Conservation (phyloP, 441 rosid genomes). For the Adansonia madagascariensis region DNA sequence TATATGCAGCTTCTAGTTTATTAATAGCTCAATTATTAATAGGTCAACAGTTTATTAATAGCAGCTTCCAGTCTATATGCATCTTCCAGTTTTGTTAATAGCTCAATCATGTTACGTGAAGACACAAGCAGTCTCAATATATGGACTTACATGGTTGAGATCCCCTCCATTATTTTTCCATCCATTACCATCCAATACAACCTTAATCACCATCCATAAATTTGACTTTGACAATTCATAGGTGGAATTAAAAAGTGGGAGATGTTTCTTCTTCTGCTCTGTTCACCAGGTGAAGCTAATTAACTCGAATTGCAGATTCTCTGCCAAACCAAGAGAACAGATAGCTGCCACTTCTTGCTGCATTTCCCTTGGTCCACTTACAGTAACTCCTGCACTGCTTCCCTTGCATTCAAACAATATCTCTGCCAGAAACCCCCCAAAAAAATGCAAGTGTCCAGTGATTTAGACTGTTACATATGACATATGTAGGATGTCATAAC, state of each 20-base stretch:
- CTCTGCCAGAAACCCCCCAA: slow-evolving; percentile 30
- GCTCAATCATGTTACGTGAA: too few relatives aligned
- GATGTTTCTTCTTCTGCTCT: not conserved
- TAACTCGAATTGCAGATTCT: slow-evolving; percentile 58
- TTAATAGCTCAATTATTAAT: too few relatives aligned
- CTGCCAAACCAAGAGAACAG: slow-evolving; percentile 48
- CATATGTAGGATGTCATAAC: not conserved
- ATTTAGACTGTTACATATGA: not conserved
- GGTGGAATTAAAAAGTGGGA: not conserved
- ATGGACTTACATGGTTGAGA: too few relatives aligned
- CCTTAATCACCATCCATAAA: too few relatives aligned
- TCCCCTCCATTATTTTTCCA: too few relatives aligned
- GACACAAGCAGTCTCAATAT: too few relatives aligned
- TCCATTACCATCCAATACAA: too few relatives aligned
- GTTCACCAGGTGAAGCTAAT: slow-evolving; percentile 60
- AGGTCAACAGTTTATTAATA: too few relatives aligned
- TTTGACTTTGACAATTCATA: too few relatives aligned
- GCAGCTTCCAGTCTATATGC: too few relatives aligned
- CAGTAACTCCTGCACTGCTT: slow-evolving; percentile 56
- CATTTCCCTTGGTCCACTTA: slow-evolving; percentile 60
- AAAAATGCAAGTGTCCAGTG: not conserved
- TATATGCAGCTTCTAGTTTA: too few relatives aligned
- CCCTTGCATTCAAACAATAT: slow-evolving; percentile 45
- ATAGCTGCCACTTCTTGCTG: slow-evolving; percentile 53
- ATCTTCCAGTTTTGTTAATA: too few relatives aligned